Base-by-base conservation (phyloP, 331 rosid species). In the Spiraea crenata region DNA sequence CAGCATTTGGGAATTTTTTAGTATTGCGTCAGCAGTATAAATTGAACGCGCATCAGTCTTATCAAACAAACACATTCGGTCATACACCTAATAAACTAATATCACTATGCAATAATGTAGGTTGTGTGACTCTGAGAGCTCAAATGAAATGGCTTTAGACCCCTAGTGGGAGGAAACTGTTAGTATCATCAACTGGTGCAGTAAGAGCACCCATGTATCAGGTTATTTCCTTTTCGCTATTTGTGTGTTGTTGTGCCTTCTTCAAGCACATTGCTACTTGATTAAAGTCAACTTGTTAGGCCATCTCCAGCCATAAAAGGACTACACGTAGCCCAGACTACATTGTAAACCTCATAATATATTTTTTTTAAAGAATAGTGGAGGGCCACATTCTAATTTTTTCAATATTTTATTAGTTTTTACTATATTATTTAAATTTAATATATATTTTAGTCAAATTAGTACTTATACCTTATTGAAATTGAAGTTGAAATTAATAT, bases 61-160 rank as follows among this genome's bases (percentile, higher is more conserved):
- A 16, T 5, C 40, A 16, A 56, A 69, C 52, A 56, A 42, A 39
- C 20, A 16, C 1, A 42, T 15, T 42, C 55, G 11, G 5, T 42
- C 55, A 6, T 37, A 14, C 63, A 20, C 54, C 17, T 50, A 16
- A 58, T 41, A 37, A 46, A 13, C n/a, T 41, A 4, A 62, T 17
- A 25, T 44, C 5, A 55, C 46, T 69, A 41, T n/a, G 25, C 51
- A 61, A 13, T 73, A 59, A 73, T 67, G 55, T 72, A 90, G 97
- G 85, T 83, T 84, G 67, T 87, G 87, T 62, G 91, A 83, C 44
- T 85, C 91, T 5, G 79, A 66, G 69, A 82, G 81, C 77, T 85
- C 88, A 56, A 77, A 86, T 79, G 99, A 93, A 87, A 93, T 93
- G 95, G 92, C 99, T 57, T 83, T 93, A 75, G 97, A 90, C n/a